These are phyloP conservation scores for Fraxinus americana DNA, from an alignment of 257 asterid species.

Conservation along the genomic window DNA sequence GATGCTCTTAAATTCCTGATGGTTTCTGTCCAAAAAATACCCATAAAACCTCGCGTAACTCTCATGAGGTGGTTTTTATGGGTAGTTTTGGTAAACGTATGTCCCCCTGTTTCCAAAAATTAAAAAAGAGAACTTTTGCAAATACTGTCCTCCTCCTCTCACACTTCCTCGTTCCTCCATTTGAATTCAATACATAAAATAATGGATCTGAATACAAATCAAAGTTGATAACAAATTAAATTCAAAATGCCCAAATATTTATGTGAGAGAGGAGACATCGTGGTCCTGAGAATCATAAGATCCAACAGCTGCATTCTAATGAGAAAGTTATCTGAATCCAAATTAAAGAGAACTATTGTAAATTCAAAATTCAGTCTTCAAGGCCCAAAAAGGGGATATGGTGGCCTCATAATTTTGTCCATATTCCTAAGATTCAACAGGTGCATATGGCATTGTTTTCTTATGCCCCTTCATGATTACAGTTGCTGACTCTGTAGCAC, in stretches of 20 bases:
- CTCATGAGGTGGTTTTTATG: neutral
- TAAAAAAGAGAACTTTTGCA: neutral
- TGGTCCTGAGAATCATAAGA: neutral
- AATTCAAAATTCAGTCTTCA: neutral
- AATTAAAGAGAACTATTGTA: neutral
- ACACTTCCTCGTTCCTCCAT: neutral
- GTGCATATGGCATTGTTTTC: neutral
- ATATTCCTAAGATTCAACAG: neutral
- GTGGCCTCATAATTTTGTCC: neutral
- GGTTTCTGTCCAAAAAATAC: neutral
- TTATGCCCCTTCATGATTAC: neutral
- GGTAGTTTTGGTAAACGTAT: neutral
- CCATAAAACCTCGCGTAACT: neutral
- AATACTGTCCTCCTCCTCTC: neutral
- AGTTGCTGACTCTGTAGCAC: no score
- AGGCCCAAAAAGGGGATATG: neutral
- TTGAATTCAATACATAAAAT: neutral
- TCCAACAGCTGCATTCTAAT: neutral
- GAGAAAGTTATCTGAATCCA: neutral
- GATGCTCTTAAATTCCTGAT: neutral
- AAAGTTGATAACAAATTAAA: neutral
- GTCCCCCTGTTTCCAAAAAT: neutral
- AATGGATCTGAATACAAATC: neutral
- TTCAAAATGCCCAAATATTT: neutral
- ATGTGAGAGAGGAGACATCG: neutral